These are phyloP conservation scores for Solanum hybrid DNA, from an alignment of 305 asterid species.

Conservation along the genomic window DNA sequence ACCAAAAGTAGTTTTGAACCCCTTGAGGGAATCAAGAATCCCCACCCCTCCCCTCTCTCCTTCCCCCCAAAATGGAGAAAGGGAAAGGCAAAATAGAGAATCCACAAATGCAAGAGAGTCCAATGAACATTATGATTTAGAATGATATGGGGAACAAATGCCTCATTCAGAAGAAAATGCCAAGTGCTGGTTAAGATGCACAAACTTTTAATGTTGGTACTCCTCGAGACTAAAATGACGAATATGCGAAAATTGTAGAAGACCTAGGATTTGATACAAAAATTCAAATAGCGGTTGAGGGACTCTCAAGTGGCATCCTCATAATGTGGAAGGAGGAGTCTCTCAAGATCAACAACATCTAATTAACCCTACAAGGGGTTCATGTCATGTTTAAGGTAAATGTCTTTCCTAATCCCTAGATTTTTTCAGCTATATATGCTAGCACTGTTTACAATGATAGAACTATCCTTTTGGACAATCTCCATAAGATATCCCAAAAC, in stretches of 20 bases:
- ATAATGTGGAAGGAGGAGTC: neutral
- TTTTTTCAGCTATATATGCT: neutral
- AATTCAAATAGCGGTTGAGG: neutral
- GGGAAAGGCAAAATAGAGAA: neutral
- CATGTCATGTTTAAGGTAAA: neutral
- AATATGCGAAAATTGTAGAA: neutral
- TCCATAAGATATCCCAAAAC: neutral
- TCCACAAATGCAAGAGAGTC: neutral
- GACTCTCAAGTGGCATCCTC: neutral
- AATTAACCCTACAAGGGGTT: neutral
- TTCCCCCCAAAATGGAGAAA: neutral
- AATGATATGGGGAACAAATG: neutral
- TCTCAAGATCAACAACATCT: neutral
- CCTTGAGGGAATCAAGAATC: neutral
- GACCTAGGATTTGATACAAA: neutral
- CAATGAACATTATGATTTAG: neutral
- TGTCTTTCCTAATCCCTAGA: neutral
- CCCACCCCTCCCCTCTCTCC: neutral
- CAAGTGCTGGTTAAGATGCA: neutral
- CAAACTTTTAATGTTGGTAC: neutral
- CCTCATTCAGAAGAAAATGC: neutral
- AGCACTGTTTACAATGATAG: neutral
- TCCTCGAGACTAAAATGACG: neutral
- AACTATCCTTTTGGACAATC: neutral
- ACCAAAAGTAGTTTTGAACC: neutral